These are phyloP conservation scores for Pseudognaphalium luteoalbum DNA, from an alignment of 129 eudicot species.

Conservation along the genomic window DNA sequence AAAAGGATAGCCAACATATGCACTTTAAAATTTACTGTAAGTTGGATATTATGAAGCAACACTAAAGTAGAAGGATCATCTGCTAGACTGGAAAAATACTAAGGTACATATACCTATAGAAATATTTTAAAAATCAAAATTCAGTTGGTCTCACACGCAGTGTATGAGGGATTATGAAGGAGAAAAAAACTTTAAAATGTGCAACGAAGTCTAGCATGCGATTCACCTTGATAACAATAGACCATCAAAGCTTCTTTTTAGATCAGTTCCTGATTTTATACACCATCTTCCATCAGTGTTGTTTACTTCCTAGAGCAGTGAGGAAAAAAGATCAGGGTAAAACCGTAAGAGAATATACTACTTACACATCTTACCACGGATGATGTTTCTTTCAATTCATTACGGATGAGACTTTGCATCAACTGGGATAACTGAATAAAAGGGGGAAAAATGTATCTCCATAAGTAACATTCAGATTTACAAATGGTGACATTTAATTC, in stretches of 20 bases:
- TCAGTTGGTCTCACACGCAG: not conserved
- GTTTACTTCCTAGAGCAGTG: slow-evolving; percentile 64
- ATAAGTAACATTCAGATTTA: slow-evolving; percentile 17
- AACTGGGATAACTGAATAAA: slow-evolving; percentile 68
- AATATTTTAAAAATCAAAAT: slow-evolving; percentile 13
- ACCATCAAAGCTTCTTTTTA: slow-evolving; percentile 60
- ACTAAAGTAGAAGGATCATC: not conserved
- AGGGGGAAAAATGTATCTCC: slow-evolving; percentile 7
- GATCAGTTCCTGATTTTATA: slow-evolving; percentile 61
- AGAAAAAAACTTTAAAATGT: slow-evolving; percentile 10
- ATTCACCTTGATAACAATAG: slow-evolving; percentile 85
- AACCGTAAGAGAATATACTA: slow-evolving; percentile 11
- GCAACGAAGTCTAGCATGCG: slow-evolving; percentile 18
- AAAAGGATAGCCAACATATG: too few relatives aligned
- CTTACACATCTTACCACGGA: slow-evolving; percentile 48
- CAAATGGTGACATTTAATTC: not conserved
- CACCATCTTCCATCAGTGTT: slow-evolving; percentile 93
- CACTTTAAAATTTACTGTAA: too few relatives aligned
- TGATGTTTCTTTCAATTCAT: slow-evolving; percentile 50
- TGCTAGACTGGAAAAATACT: not conserved
- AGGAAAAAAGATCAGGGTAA: slow-evolving; percentile 29
- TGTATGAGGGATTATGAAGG: slow-evolving; percentile 5
- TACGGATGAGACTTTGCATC: slow-evolving; percentile 67
- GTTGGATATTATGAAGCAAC: too few relatives aligned
- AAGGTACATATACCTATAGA: slow-evolving; percentile 1